Base-by-base conservation (phyloP, 177 flowering plant genomes). In the Viscum album region DNA sequence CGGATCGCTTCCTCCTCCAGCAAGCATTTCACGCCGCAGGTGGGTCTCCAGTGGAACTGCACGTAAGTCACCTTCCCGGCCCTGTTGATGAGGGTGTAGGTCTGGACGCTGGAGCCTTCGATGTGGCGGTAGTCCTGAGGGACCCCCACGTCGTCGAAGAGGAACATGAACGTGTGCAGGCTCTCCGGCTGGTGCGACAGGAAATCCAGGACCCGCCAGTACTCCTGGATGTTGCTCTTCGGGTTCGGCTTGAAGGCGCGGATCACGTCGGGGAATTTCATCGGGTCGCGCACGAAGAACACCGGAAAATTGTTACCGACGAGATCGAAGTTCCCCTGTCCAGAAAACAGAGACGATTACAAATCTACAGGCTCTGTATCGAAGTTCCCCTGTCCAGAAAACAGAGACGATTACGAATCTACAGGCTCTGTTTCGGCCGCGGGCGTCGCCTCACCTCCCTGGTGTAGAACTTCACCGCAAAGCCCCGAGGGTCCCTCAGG, bases 261-360 rank as follows among this genome's bases (percentile, higher is more conserved):
- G 72, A 93, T 85, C 89, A 86, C 82, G 73, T 93, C 97, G 0
- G 97, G 95, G 74, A 93, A 93, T 72, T 93, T 86, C 84, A 93
- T 89, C 35, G 89, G 96, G 81, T 93, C 98, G 64, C 98, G 92
- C 39, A 87, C 35, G 65, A 93, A 93, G 72, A 93, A 93, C 67
- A 93, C 92, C 0, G 97, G 98, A 78, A 93, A 87, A 68, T 93
- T 93, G 85, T 93, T 93, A 66, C 98, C 98, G 26, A 93, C 97
- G 34, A 91, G 78, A 75, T 93, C 97, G 71, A 85, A 91, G 68
- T 85, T 83, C 68, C 88, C 86, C 86, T 85, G 81, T 39, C 45
- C 45, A 39, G 16, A 24, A 58, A 28, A 59, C 34, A 67, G 33
- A 2, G 56, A 63, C 28, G n/a, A n/a, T n/a, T n/a, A n/a, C n/a